Evolutionary conservation across 371 early-diverging fungal genomes (phyloP).

Genomic region (Racocetra persica): DNA sequence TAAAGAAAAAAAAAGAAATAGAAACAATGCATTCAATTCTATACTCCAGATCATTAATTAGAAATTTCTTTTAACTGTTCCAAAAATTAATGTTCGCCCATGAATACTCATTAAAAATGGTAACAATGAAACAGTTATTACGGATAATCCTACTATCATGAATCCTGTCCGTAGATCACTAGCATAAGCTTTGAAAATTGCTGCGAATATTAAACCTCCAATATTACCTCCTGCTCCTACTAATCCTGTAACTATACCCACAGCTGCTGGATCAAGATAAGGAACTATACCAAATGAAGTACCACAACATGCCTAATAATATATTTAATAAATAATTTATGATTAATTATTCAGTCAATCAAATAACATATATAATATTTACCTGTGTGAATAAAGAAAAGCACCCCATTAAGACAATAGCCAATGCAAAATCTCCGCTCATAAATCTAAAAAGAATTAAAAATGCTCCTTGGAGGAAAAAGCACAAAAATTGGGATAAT

Average conservation of each 20-base stretch:
- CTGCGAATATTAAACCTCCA: slow-evolving; percentile 60
- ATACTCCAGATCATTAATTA: too few relatives aligned
- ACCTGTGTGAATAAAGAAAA: slow-evolving; percentile 59
- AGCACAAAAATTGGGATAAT: slow-evolving; percentile 52
- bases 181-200: slow-evolving; percentile 50
- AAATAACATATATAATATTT: slow-evolving; percentile 33
- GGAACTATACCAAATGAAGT: slow-evolving; percentile 55
- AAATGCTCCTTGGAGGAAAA: slow-evolving; percentile 53
- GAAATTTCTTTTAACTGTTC: too few relatives aligned
- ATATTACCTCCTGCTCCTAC: slow-evolving; percentile 60
- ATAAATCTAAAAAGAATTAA: slow-evolving; percentile 54
- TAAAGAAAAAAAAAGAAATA: too few relatives aligned
- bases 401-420: slow-evolving; percentile 52
- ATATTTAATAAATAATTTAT: slow-evolving; percentile 40
- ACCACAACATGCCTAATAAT: slow-evolving; percentile 49
- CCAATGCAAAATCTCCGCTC: slow-evolving; percentile 34
- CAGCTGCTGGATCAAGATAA: slow-evolving; percentile 51
- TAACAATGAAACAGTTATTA: slow-evolving; percentile 42
- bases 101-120: slow-evolving; percentile 46
- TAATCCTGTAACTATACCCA: slow-evolving; percentile 55
- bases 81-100: slow-evolving; percentile 4
- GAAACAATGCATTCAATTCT: too few relatives aligned
- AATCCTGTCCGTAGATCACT: slow-evolving; percentile 43
- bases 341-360: background rate
- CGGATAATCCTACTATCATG: slow-evolving; percentile 45